Percentiles rank a stretch among this genome's conserved stretches.
phyloP scores from a whole-genome alignment of 768 basidiomycete species.

The Tulasnella sp. region DNA sequence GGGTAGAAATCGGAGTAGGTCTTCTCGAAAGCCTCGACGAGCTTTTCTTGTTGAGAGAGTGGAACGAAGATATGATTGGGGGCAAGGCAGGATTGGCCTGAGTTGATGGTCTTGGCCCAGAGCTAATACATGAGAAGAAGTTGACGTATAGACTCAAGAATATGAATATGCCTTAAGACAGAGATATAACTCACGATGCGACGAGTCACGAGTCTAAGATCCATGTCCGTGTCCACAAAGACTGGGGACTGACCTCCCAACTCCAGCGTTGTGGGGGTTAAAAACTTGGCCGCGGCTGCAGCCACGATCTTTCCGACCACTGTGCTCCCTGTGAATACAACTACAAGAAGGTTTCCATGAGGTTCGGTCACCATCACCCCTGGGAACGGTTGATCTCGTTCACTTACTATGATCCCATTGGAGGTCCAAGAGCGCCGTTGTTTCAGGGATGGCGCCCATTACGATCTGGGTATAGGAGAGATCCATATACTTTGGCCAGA shows the following conservation, averaged over 20 bases:
- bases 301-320: constrained; percentile 58
- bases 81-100: constrained; percentile 24
- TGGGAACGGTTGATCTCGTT: constrained; percentile 28
- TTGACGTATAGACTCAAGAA: too few relatives aligned
- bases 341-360: neutral
- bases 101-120: constrained; percentile 23
- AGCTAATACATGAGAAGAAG: too few relatives aligned
- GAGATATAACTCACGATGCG: constrained; percentile 33
- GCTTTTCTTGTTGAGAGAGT: constrained; percentile 29
- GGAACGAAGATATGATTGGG: constrained; percentile 37
- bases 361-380: constrained; percentile 21
- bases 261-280: constrained; percentile 44
- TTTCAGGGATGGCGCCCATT: constrained; percentile 55
- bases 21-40: constrained; percentile 33
- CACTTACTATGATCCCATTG: constrained; percentile 50
- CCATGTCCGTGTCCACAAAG: constrained; percentile 56
- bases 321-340: constrained; percentile 36
- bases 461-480: constrained; percentile 50
- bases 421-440: constrained; percentile 59
- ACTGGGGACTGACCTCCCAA: constrained; percentile 54
- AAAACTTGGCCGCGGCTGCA: constrained; percentile 60
- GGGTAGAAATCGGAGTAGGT: constrained; percentile 46
- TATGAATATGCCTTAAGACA: neutral
- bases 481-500: constrained; percentile 69
- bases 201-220: constrained; percentile 52